Base-by-base conservation (phyloP, 176 grass and related monocot species). In the Musa acuminata region DNA sequence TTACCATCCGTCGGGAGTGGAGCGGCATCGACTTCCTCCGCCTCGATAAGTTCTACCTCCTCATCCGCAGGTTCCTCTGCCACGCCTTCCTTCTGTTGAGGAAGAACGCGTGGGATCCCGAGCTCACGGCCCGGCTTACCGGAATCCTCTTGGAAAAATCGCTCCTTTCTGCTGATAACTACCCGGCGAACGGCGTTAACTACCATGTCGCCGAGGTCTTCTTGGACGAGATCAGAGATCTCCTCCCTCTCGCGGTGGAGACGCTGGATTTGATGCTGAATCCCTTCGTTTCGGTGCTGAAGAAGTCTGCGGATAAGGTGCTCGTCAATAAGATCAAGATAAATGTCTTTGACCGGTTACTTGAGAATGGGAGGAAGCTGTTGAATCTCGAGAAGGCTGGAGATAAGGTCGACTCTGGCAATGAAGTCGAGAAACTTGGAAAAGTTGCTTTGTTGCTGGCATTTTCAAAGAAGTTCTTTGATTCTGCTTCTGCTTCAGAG, bases 31-130 rank as follows among this genome's bases (percentile, higher is more conserved):
- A 97, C 80, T 72, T 71, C 67, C 94, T 93, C 85, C 89, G 90
- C 71, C 82, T 97, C 75, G 94, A 97, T 72, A 97, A 97, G 80
- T 97, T 97, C 80, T 97, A 97, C 82, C 85, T 97, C 66, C 80
- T 97, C 77, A 90, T 88, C 80, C 87, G 94, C 35, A 77, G 90
- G 0, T 90, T 97, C 79, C 82, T 93, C 67, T 55, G 50, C 81
- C 94, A 97, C 79, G 68, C 82, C 53, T 97, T 97, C 74, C 82
- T 83, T 52, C 80, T 97, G 59, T 82, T 97, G 71, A 22, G 11
- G 74, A 74, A 79, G 21, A 77, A 75, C 67, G 62, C 80, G 11
- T 97, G 91, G 84, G 82, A 83, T 29, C 73, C 79, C n/a, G 35
- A 27, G 53, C 14, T 87, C 75, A 73, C 83, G 64, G 25, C 53